These are phyloP conservation scores for Golubevia sp. DNA, from an alignment of 1,284 basidiomycete species.

Conservation along the genomic window DNA sequence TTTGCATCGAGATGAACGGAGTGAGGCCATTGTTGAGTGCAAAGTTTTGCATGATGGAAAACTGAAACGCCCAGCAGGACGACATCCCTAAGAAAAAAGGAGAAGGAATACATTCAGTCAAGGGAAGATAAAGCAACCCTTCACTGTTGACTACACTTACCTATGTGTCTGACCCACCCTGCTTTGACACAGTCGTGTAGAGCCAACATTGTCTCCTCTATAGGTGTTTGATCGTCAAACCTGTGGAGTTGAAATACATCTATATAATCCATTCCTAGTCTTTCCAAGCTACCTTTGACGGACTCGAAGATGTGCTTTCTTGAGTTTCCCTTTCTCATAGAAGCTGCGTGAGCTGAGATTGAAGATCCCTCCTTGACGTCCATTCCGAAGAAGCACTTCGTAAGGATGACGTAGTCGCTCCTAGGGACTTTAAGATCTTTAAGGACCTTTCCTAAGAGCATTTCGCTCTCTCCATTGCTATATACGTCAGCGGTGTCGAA, in stretches of 20 bases:
- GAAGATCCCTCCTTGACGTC: conserved; percentile 15
- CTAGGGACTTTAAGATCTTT: conserved; percentile 16
- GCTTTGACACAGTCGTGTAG: conserved; percentile 64
- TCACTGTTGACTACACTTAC: conserved; percentile 42
- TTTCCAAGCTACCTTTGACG: conserved; percentile 64
- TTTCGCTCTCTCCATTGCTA: background rate
- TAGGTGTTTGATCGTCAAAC: conserved; percentile 61
- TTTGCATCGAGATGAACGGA: conserved; percentile 62
- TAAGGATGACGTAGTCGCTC: conserved; percentile 63
- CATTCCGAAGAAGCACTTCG: conserved; percentile 61
- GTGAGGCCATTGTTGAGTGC: conserved; percentile 63
- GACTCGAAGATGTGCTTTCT: conserved; percentile 65
- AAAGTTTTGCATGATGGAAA: conserved; percentile 64
- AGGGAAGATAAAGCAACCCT: background rate
- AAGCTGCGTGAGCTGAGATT: conserved; percentile 8
- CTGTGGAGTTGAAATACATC: conserved; percentile 66
- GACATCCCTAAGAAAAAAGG: background rate
- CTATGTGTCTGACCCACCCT: conserved; percentile 64
- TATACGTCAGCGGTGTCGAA: conserved; percentile 2
- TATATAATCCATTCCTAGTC: conserved; percentile 65
- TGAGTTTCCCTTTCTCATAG: conserved; percentile 61
- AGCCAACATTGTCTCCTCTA: conserved; percentile 64
- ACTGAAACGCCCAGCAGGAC: conserved; percentile 65
- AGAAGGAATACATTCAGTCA: background rate
- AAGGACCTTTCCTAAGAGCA: conserved; percentile 14